Conservation (phyloP, 2,329 filamentous ascomycete species). For the Cordyceps cicadae region DNA sequence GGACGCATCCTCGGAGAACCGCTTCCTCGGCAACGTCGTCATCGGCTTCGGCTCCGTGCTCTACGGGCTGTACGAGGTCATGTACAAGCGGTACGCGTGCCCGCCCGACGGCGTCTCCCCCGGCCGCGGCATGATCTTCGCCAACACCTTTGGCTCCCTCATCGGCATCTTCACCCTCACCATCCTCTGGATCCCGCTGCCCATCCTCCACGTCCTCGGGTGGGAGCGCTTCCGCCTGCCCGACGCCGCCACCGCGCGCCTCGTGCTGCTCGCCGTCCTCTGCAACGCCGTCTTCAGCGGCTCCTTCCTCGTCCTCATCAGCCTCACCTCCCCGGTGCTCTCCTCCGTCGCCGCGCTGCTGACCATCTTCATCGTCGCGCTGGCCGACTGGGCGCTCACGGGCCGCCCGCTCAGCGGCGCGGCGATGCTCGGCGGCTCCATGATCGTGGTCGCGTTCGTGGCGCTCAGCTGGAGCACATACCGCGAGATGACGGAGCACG, state of each 20-base stretch:
- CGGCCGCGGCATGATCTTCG: conserved; percentile 89
- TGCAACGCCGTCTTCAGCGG: conserved; percentile 91
- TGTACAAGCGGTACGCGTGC: conserved; percentile 91
- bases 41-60: conserved; percentile 86
- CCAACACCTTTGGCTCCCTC: conserved; percentile 81
- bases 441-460: conserved; percentile 85
- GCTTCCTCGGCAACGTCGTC: conserved; percentile 78
- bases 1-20: conserved; percentile 45
- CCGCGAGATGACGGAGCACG: conserved; percentile 82
- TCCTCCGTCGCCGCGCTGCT: conserved; percentile 87
- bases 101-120: conserved; percentile 82
- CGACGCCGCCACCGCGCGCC: conserved; percentile 65
- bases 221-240: conserved; percentile 80
- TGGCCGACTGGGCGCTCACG: conserved; percentile 82
- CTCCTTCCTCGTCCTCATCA: conserved; percentile 86
- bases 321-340: conserved; percentile 83
- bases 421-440: conserved; percentile 69
- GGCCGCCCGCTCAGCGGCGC: conserved; percentile 67
- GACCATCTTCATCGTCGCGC: conserved; percentile 92
- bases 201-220: conserved; percentile 69
- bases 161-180: conserved; percentile 80
- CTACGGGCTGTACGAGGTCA: conserved; percentile 93
- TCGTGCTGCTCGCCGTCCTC: conserved; percentile 71
- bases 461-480: conserved; percentile 88
- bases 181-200: conserved; percentile 87